A percentile compares a stretch with the other conserved stretches of the same genome.
Conservation (phyloP, 129 eudicot species). For the Tagetes erecta region DNA sequence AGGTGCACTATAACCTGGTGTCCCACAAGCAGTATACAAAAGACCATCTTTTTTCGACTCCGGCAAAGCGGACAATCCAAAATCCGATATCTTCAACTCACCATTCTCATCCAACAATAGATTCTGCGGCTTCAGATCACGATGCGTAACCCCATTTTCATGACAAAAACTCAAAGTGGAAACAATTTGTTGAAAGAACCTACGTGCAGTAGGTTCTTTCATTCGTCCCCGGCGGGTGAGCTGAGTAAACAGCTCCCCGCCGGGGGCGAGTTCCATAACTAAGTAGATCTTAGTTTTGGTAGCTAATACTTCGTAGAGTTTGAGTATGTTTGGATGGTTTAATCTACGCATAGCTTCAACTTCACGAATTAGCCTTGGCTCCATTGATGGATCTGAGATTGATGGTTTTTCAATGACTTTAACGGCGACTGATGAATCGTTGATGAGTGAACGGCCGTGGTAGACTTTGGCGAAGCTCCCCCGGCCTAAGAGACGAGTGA, state of each 20-base stretch:
- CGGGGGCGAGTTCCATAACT: conserved; percentile 88
- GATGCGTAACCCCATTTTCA: conserved; percentile 69
- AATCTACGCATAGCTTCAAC: conserved; percentile 86
- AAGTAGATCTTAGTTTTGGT: conserved; percentile 74
- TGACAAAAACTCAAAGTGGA: conserved; percentile 76
- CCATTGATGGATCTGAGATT: conserved; percentile 51
- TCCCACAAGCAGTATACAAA: conserved; percentile 48
- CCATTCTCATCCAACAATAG: conserved; percentile 46
- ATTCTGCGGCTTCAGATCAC: conserved; percentile 86
- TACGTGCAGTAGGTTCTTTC: conserved; percentile 56
- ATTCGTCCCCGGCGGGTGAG: conserved; percentile 56
- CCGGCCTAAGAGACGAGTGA: conserved; percentile 64
- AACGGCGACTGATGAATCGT: conserved; percentile 52
- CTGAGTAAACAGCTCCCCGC: conserved; percentile 64
- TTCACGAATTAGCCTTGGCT: conserved; percentile 61
- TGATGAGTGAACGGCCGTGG: conserved; percentile 40
- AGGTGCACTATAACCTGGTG: conserved; percentile 50
- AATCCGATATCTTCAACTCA: conserved; percentile 60
- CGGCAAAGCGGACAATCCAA: conserved; percentile 75
- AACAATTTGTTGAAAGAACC: conserved; percentile 61
- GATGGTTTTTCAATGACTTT: conserved; percentile 62
- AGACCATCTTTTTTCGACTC: conserved; percentile 47
- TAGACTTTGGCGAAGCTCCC: conserved; percentile 89
- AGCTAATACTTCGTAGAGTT: conserved; percentile 75
- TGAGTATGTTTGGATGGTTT: conserved; percentile 64